Evolutionary conservation across 176 grass and related monocot species (phyloP), one percentile per base, ranked within the genome.

Genomic region (Typha latifolia): DNA sequence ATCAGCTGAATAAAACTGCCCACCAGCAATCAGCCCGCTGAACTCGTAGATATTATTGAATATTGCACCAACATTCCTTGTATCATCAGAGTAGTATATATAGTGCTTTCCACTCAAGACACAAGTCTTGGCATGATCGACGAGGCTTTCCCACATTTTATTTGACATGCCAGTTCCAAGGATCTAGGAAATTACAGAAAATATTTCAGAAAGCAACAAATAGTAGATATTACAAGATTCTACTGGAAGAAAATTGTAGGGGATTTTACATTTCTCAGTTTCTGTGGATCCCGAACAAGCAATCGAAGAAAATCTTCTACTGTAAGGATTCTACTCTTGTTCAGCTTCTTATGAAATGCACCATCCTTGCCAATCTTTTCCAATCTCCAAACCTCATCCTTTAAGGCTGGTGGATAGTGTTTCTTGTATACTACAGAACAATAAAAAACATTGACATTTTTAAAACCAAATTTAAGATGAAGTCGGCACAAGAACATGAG

Each of bases 21-120:
- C 90, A 48, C 76, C 90, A 81, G 78, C 76, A 66, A 95, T 90
- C 83, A 95, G 71, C 67, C 90, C 86, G 70, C 72, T 67, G 26
- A 95, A 95, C 71, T 95, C 90, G 71, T 83, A 95, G 51, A 90
- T 90, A 73, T 86, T 95, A 82, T 84, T 95, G 82, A 95, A 95
- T 63, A 95, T 81, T 32, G 90, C 86, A 37, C 86, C 83, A 57
- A 75, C 72, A 51, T 32, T 86, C 81, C 68, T 79, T 49, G 83
- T 57, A 34, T 89, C 71, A 53, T 69, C 82, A 31, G 86, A 77
- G 53, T 95, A 95, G 64, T 89, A 95, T 81, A 95, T 84, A 70
- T 95, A 95, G 67, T 89, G 77, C 64, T 86, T 95, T 22, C 86
- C 90, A 13, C 90, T 86, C 74, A 95, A 78, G 67, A 90, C 83